Evolutionary conservation across 805 yeast genomes (phyloP).

Genomic region (Saccharomycopsis vini): DNA sequence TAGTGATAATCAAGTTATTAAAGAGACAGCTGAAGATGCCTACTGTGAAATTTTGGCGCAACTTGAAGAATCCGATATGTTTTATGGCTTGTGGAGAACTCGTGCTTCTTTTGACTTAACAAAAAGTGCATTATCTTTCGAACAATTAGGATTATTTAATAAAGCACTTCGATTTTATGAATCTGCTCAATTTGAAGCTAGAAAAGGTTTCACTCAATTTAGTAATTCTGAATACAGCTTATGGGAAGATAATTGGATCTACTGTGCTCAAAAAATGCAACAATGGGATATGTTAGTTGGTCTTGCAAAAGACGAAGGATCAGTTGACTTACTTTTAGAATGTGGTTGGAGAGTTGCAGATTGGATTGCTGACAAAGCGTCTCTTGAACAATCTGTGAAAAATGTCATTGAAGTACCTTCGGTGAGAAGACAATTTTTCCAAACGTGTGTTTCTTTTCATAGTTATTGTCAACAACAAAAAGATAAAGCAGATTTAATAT

Average conservation of each 20-base stretch:
- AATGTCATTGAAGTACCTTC: slow-evolving; percentile 98
- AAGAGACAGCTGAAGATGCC: slow-evolving; percentile 86
- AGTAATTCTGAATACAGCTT: slow-evolving; percentile 89
- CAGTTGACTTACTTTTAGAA: slow-evolving; percentile 86
- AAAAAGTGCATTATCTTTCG: slow-evolving; percentile 83
- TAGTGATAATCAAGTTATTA: slow-evolving; percentile 26
- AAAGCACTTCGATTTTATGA: slow-evolving; percentile 90
- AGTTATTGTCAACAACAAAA: slow-evolving; percentile 88
- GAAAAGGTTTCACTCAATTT: slow-evolving; percentile 91
- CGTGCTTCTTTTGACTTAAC: slow-evolving; percentile 91
- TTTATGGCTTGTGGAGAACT: slow-evolving; percentile 95
- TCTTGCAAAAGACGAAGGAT: slow-evolving; percentile 94
- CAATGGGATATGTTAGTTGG: slow-evolving; percentile 98
- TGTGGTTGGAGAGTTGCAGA: slow-evolving; percentile 99
- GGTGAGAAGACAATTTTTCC: slow-evolving; percentile 90
- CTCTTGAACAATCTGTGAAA: slow-evolving; percentile 85
- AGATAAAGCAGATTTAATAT: slow-evolving; percentile 73
- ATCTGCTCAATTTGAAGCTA: slow-evolving; percentile 92
- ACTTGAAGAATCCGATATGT: slow-evolving; percentile 90
- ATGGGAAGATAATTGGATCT: slow-evolving; percentile 99
- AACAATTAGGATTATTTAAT: slow-evolving; percentile 92
- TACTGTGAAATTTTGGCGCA: slow-evolving; percentile 80
- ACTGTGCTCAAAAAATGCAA: slow-evolving; percentile 92
- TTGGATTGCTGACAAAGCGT: slow-evolving; percentile 92
- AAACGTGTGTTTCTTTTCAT: slow-evolving; percentile 85